phyloP scores from a whole-genome alignment of 768 basidiomycete species.

The Phylloporus arenicola region DNA sequence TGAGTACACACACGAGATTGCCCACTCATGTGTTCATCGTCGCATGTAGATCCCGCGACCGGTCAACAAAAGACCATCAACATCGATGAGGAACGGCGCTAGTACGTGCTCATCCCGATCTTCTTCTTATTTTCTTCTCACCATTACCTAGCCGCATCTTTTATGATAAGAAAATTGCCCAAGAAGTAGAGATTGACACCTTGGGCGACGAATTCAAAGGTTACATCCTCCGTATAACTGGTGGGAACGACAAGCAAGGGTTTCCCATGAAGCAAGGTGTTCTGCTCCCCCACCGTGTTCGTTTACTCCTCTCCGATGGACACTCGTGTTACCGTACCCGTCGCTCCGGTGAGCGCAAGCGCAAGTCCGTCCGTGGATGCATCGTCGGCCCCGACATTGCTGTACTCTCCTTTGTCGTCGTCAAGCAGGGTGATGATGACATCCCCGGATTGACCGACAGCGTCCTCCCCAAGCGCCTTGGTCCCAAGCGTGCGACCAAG shows the following conservation, averaged over 20 bases:
- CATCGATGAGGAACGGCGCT: constrained; percentile 86
- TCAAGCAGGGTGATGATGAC: constrained; percentile 91
- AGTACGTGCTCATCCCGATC: constrained; percentile 39
- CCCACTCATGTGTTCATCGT: constrained; percentile 9
- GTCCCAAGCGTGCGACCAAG: constrained; percentile 96
- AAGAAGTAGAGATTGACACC: constrained; percentile 88
- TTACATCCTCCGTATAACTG: constrained; percentile 94
- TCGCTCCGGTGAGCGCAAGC: constrained; percentile 92
- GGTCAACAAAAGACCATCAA: constrained; percentile 96
- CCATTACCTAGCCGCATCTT: constrained; percentile 71
- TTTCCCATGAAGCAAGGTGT: constrained; percentile 99
- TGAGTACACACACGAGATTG: constrained; percentile 36
- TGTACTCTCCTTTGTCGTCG: constrained; percentile 87
- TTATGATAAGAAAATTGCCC: constrained; percentile 95
- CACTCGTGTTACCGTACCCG: constrained; percentile 97
- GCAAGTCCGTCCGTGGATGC: constrained; percentile 98
- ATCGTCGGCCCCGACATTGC: constrained; percentile 97
- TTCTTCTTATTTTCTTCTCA: not conserved
- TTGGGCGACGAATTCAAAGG: constrained; percentile 96
- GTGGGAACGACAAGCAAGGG: constrained; percentile 98
- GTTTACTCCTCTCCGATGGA: constrained; percentile 88
- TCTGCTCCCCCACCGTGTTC: constrained; percentile 88
- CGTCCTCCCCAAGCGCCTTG: constrained; percentile 90
- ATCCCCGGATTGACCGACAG: constrained; percentile 89
- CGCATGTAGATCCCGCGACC: constrained; percentile 79